A percentile compares a stretch with the other conserved stretches of the same genome.
Evolutionary conservation across 345 rosid species (phyloP).

Genomic region (Durio zibethinus): DNA sequence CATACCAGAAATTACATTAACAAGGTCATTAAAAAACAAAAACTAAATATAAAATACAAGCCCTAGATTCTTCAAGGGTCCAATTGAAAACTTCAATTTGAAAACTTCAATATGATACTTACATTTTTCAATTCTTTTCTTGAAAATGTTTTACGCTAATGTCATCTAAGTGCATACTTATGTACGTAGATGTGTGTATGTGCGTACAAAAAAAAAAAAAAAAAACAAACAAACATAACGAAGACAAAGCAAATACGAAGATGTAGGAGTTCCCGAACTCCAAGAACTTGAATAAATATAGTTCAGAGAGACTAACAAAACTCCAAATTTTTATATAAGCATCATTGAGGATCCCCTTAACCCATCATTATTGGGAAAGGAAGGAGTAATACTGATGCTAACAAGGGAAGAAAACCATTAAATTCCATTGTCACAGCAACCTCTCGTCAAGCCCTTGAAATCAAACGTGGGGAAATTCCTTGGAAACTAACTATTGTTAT

Average conservation of each 20-base stretch:
- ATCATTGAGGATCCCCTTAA: slow-evolving; percentile 25
- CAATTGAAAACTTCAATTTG: background rate
- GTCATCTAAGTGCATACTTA: background rate
- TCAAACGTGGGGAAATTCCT: background rate
- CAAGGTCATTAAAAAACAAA: background rate
- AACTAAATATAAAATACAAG: background rate
- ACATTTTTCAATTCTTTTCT: background rate
- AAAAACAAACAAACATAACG: too few relatives aligned
- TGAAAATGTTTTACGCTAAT: background rate
- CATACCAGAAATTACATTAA: too few relatives aligned
- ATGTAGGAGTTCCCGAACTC: slow-evolving; percentile 49
- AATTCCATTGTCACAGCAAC: background rate
- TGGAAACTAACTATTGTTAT: background rate
- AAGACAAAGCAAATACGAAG: background rate
- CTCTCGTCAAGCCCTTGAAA: slow-evolving; percentile 24
- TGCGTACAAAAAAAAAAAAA: background rate
- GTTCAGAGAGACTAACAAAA: slow-evolving; percentile 45
- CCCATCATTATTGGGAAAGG: slow-evolving; percentile 15
- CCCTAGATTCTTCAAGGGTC: background rate
- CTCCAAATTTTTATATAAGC: slow-evolving; percentile 39
- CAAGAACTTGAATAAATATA: slow-evolving; percentile 29
- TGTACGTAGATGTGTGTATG: background rate
- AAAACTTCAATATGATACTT: background rate
- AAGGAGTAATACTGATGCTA: slow-evolving; percentile 21
- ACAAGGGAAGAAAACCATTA: background rate